Evolutionary conservation across 768 basidiomycete species (phyloP), one percentile per base, ranked within the genome.

Genomic region (Suillus plorans): DNA sequence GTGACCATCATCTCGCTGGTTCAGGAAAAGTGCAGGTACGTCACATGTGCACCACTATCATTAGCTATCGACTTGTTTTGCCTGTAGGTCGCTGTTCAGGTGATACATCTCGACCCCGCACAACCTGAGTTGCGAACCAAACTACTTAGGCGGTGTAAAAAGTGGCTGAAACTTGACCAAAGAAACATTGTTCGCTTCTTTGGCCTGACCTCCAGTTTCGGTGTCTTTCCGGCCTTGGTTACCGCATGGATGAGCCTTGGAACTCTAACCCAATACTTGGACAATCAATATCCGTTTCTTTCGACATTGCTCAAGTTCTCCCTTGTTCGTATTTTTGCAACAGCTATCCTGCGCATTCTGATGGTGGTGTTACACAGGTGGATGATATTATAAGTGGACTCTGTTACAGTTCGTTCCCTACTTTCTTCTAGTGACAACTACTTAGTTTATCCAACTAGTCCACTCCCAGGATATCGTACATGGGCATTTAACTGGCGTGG

Each of bases 231-330:
- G 16, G 73, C 77, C 6, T 75, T 81, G 75, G 79, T 81, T 2
- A 80, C 79, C 53, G 78, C 80, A 14, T 81, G 80, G 80, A 67
- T 77, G 62, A 73, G 79, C 50, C 72, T 80, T 50, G 80, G 80
- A 16, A 79, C 73, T 64, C 70, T 79, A 10, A 78, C 71, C 55
- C 75, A 76, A 64, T 78, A 80, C 63, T 71, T 81, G 69, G 78
- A 77, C 63, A 68, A 70, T 20, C 73, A 67, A 65, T 79, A 78
- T 13, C n/a, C 47, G 12, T 22, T 22, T 22, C 47, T 49, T 13
- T 22, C 12, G 22, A 6, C 10, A 12, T 22, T 6, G 12, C 12
- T 1, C 2, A 49, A 49, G 12, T 64, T 81, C 39, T 72, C 71
- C 57, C 64, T 81, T 47, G 80, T 81, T 62, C 62, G 75, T 66